Percentiles rank a stretch among this genome's conserved stretches.
Conservation (phyloP, 148 eudicot genomes). For the Fallopia convolvulus region DNA sequence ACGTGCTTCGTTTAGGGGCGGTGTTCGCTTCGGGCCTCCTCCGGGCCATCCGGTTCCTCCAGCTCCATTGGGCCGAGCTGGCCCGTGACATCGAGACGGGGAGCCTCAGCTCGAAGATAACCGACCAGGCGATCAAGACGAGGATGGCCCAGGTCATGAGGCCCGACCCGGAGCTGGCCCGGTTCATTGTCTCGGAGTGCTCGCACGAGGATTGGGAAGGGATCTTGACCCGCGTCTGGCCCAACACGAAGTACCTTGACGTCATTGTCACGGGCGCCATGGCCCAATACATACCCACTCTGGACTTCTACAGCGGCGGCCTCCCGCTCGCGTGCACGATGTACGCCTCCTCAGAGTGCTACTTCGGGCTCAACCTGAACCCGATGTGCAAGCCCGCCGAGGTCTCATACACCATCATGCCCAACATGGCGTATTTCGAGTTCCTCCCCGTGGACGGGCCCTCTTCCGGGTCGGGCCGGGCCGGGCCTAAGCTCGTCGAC, state of each 20-base stretch:
- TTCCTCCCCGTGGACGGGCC: conserved; percentile 51
- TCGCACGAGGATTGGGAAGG: conserved; percentile 59
- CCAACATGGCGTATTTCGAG: conserved; percentile 92
- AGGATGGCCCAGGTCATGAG: conserved; percentile 31
- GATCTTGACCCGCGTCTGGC: conserved; percentile 70
- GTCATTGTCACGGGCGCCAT: conserved; percentile 89
- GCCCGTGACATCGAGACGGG: conserved; percentile 54
- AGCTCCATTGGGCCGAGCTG: conserved; percentile 55
- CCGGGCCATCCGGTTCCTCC: conserved; percentile 92
- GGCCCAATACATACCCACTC: conserved; percentile 79
- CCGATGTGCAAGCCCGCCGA: conserved; percentile 75
- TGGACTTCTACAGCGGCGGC: conserved; percentile 70
- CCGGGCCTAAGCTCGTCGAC: conserved; percentile 42
- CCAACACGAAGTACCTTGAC: conserved; percentile 69
- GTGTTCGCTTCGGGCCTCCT: conserved; percentile 83
- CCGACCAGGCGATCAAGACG: conserved; percentile 27
- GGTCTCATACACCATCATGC: conserved; percentile 89
- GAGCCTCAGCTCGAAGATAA: conserved; percentile 30
- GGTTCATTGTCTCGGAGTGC: conserved; percentile 33
- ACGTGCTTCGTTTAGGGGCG: conserved; percentile 75
- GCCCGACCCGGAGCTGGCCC: conserved; percentile 53
- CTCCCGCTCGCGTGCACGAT: conserved; percentile 67
- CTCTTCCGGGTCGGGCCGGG: conserved; percentile 17
- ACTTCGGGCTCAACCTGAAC: conserved; percentile 70
- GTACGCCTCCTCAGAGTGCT: conserved; percentile 82